phyloP scores from a whole-genome alignment of 306 rosid species.

The Carpinus viminea region DNA sequence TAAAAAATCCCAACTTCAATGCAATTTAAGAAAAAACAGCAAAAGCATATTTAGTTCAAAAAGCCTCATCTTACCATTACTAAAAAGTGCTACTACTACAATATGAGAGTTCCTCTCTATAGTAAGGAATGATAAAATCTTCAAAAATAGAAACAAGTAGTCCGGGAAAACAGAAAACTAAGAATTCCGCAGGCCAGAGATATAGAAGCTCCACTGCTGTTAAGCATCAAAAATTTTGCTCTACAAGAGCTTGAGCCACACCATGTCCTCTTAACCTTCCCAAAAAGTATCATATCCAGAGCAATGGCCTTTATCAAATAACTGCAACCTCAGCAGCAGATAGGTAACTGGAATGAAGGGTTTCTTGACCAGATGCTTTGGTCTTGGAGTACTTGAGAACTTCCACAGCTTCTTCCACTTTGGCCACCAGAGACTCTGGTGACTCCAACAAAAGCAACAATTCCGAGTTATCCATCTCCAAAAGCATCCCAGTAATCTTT shows the following conservation, averaged over 20 bases:
- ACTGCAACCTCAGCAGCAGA: slow-evolving; percentile 85
- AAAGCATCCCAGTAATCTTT: slow-evolving; percentile 91
- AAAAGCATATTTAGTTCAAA: not conserved
- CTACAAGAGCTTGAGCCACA: slow-evolving; percentile 32
- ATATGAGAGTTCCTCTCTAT: slow-evolving; percentile 24
- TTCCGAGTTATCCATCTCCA: slow-evolving; percentile 91
- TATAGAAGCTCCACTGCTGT: slow-evolving; percentile 23
- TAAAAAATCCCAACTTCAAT: slow-evolving; percentile 12
- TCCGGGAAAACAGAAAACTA: slow-evolving; percentile 19
- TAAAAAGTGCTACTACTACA: slow-evolving; percentile 11
- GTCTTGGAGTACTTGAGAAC: slow-evolving; percentile 69
- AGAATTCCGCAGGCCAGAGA: slow-evolving; percentile 27
- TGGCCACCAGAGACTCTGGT: slow-evolving; percentile 67
- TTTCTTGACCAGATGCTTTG: slow-evolving; percentile 64
- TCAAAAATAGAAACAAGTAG: not conserved
- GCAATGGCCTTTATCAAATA: slow-evolving; percentile 42
- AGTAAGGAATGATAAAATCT: slow-evolving; percentile 23
- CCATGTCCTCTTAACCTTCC: slow-evolving; percentile 17
- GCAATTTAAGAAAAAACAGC: slow-evolving; percentile 8
- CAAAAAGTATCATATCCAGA: slow-evolving; percentile 12
- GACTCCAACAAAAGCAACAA: slow-evolving; percentile 77
- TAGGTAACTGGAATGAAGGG: slow-evolving; percentile 52
- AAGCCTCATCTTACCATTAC: slow-evolving; percentile 25
- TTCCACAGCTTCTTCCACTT: slow-evolving; percentile 81
- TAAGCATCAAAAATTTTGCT: slow-evolving; percentile 19